Base-by-base conservation (phyloP, 495 filamentous ascomycete genomes). In the Penicillium flavigenum region DNA sequence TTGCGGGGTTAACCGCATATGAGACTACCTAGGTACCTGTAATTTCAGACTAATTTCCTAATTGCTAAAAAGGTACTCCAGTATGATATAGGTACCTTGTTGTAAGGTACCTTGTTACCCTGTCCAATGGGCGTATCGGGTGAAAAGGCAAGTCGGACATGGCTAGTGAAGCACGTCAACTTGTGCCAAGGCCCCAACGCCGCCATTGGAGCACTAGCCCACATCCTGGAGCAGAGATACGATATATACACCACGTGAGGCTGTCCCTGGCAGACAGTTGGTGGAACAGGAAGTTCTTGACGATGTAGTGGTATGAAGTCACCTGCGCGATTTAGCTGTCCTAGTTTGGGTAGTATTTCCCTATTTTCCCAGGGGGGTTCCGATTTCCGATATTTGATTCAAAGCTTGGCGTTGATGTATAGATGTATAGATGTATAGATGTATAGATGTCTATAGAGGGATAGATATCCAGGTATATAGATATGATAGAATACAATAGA, bases 201-300 rank as follows among this genome's bases (percentile, higher is more conserved):
- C n/a, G 53, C 56, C 51, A 65, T 61, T 58, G 51, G 57, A 47
- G 39, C 32, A 56, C 47, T 54, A 62, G 60, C 45, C 59, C 58
- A 62, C 58, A 47, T 44, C 32, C 34, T 16, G 50, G 58, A 51
- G 36, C 32, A 51, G 32, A 22, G 42, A 43, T 42, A n/a, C 36
- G 36, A 39, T 26, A 26, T 26, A 17, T 2, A 39, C 6, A 68
- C 60, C 65, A 68, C 65, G 65, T 68, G 65, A 68, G 65, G 10
- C 51, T 59, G 52, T 63, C 63, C 65, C 65, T 68, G 65, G 53
- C 57, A 59, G 58, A 39, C 55, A 56, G 62, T 66, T 66, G 64
- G 64, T 61, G 49, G 61, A 58, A 51, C 26, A 19, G 11, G 12
- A 34, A 34, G 31, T 34, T 14, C 31, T 12, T 14, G 3, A 14